Evolutionary conservation across 768 basidiomycete genomes (phyloP).

Genomic region (Tulasnella sp.): DNA sequence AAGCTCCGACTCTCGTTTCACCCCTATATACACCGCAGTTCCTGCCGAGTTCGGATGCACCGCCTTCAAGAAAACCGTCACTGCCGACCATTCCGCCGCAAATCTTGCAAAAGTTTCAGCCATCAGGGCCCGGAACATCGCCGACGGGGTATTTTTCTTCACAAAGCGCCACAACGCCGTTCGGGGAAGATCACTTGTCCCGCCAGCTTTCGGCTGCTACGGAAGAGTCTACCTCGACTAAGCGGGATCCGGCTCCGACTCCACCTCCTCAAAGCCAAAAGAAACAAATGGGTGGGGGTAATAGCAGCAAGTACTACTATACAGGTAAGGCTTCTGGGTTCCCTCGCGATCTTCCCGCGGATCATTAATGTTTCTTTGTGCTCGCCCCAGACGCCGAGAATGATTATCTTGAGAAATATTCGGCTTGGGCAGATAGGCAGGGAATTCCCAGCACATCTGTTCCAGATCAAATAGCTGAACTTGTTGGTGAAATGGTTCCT

Average conservation of each 20-base stretch:
- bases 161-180: background rate
- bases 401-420: background rate
- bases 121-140: background rate
- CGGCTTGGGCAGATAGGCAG: background rate
- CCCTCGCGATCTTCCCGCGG: background rate
- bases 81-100: background rate
- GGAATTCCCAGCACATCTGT: background rate
- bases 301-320: background rate
- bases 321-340: background rate
- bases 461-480: background rate
- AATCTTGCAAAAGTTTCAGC: background rate
- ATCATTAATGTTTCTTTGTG: background rate
- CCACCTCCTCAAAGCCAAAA: constrained; percentile 5
- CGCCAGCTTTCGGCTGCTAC: background rate
- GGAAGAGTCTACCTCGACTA: background rate
- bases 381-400: background rate
- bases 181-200: background rate
- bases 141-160: background rate
- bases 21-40: background rate
- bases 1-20: background rate
- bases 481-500: background rate
- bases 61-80: background rate
- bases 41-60: background rate
- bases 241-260: background rate
- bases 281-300: background rate